phyloP scores from a whole-genome alignment of 139 green algal genomes.

The Ettlia oleoabundans region DNA sequence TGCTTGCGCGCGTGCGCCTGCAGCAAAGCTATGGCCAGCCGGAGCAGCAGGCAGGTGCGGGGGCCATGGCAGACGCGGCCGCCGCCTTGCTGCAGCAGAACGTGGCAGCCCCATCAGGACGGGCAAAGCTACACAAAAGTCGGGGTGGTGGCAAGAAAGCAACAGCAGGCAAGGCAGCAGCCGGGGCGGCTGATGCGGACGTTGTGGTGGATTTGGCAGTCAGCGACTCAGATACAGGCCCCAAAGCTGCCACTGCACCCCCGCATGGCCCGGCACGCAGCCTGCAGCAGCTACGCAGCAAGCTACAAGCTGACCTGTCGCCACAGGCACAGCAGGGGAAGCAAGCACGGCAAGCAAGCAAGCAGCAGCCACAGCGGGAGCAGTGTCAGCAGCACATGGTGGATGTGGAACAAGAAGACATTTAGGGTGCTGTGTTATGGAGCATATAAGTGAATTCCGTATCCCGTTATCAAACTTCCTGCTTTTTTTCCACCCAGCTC shows the following conservation, averaged over 20 bases:
- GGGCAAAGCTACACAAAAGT: no score
- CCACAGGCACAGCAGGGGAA: no score
- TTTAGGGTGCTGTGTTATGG: no score
- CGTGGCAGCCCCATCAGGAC: no score
- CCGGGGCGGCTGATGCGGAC: not conserved
- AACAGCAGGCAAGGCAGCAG: no score
- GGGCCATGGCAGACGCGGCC: slow-evolving; percentile 24
- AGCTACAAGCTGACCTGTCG: not conserved
- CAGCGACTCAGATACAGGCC: not conserved
- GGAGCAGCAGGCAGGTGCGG: not conserved
- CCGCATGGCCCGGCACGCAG: not conserved
- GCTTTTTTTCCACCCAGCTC: no score
- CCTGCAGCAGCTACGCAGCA: not conserved
- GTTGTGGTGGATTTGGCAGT: slow-evolving; percentile 1
- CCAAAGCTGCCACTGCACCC: not conserved
- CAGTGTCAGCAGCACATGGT: slow-evolving; percentile 19
- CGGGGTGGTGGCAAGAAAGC: not conserved
- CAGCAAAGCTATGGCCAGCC: slow-evolving; percentile 39
- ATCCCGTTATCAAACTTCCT: no score
- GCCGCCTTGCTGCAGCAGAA: slow-evolving; percentile 5
- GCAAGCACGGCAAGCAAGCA: not conserved
- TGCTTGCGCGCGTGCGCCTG: slow-evolving; percentile 49
- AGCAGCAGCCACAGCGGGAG: not conserved
- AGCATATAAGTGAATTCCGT: no score
- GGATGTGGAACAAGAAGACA: slow-evolving; percentile 24